phyloP scores from a whole-genome alignment of 345 rosid genomes.

The Raphanus sativus region DNA sequence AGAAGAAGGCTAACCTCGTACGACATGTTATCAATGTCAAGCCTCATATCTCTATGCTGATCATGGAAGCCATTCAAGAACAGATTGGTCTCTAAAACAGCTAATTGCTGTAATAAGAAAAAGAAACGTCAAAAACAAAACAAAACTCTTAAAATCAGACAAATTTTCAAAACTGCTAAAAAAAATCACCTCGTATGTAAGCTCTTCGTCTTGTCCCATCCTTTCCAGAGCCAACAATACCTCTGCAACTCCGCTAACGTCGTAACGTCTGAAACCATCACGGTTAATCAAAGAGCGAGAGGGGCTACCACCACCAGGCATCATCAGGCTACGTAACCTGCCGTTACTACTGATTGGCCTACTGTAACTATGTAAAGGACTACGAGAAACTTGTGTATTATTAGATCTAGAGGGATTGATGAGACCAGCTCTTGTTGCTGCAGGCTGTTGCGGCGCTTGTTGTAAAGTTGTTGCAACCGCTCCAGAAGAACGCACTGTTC shows the following conservation, averaged over 20 bases:
- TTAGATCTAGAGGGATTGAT: slow-evolving; percentile 41
- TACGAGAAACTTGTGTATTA: slow-evolving; percentile 31
- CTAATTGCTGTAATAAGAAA: slow-evolving; percentile 69
- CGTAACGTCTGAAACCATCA: slow-evolving; percentile 58
- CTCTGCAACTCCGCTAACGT: slow-evolving; percentile 90
- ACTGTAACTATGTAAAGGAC: slow-evolving; percentile 34
- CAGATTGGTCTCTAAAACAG: slow-evolving; percentile 74
- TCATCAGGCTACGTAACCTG: slow-evolving; percentile 41
- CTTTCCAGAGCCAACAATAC: slow-evolving; percentile 89
- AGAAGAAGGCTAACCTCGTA: slow-evolving; percentile 67
- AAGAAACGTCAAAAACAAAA: not conserved
- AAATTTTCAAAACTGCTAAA: not conserved
- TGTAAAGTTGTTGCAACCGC: slow-evolving; percentile 39
- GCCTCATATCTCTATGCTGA: slow-evolving; percentile 93
- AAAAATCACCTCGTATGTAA: slow-evolving; percentile 69
- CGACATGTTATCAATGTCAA: slow-evolving; percentile 96
- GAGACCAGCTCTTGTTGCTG: slow-evolving; percentile 39
- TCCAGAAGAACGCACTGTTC: slow-evolving; percentile 48
- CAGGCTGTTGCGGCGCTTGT: slow-evolving; percentile 47
- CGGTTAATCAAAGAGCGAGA: slow-evolving; percentile 47
- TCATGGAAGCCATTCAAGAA: slow-evolving; percentile 75
- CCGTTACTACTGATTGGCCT: slow-evolving; percentile 36
- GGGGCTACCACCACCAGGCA: slow-evolving; percentile 53
- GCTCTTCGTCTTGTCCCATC: slow-evolving; percentile 77
- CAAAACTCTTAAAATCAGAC: not conserved